Evolutionary conservation across 179 eudicot genomes (phyloP).

Genomic region (Beta corolliflora): DNA sequence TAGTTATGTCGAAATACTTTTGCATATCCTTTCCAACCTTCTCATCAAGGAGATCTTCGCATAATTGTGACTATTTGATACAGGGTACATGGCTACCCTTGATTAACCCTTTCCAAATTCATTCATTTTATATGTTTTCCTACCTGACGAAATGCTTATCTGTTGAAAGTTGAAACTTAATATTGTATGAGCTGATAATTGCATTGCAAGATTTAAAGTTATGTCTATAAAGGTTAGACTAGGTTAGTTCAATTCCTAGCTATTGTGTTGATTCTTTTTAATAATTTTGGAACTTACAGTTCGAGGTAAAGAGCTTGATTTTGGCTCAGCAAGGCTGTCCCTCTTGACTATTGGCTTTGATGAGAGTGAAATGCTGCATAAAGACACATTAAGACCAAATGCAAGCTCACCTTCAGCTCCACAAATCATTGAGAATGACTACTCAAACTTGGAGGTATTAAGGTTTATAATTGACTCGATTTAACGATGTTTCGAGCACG

Average conservation of each 20-base stretch:
- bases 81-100: background rate
- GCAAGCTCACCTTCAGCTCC: constrained; percentile 43
- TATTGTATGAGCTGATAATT: background rate
- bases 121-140: background rate
- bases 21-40: background rate
- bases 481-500: background rate
- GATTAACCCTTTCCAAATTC: background rate
- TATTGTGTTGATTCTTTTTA: background rate
- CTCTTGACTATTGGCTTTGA: constrained; percentile 40
- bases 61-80: background rate
- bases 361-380: constrained; percentile 47
- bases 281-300: constrained; percentile 41
- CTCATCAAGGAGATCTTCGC: background rate
- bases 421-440: constrained; percentile 49
- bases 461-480: constrained; percentile 23
- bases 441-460: constrained; percentile 41
- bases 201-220: background rate
- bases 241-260: background rate
- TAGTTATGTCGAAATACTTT: background rate
- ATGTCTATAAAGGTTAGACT: background rate
- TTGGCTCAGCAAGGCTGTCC: constrained; percentile 50
- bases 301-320: constrained; percentile 54
- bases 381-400: constrained; percentile 43
- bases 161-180: background rate
- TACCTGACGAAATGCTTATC: too few species aligned